Base-by-base conservation (phyloP, 768 basidiomycete species). In the Tricholoma sp. region DNA sequence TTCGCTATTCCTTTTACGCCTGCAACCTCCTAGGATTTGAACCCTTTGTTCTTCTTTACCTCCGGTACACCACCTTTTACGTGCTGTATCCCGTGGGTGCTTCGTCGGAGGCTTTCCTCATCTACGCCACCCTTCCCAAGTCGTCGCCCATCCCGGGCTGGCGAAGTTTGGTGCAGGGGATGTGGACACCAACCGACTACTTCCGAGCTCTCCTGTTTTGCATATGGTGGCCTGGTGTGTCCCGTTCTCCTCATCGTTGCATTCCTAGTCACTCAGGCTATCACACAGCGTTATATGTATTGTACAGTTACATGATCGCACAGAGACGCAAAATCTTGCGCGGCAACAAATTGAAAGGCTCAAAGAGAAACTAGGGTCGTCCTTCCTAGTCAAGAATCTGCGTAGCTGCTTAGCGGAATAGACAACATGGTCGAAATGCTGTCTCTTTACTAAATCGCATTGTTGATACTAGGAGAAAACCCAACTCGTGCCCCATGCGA, bases 1-100 rank as follows among this genome's bases (percentile, higher is more conserved):
- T 95, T 55, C 91, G 97, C 31, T 98, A 98, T 73, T 68, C 83
- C 8, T 96, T 88, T 77, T 99, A 98, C 70, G 86, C 88, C 1
- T 73, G 78, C 64, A 77, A 75, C 42, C 79, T 96, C 4, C 59
- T 90, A 41, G 82, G 82, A 5, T 61, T 67, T 63, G 81, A 84
- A 61, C 72, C 76, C 9, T 70, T 78, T 18, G 32, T 70, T 13
- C 80, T 91, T 42, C 73, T 85, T 24, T 89, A 80, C 75, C 69
- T 88, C 42, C 92, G 96, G 54, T 99, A 98, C 79, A 90, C 94
- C 17, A 83, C 92, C 7, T 99, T 98, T 72, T 96, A 89, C 71
- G 58, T 94, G 48, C 81, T 98, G n/a, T 98, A 99, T 74, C 94
- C 92, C 4, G 68, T 94, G 20, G 97, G 97, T 45, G 96, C 97